Conservation (phyloP, 495 filamentous ascomycete species). For the Echria macrotheca region DNA sequence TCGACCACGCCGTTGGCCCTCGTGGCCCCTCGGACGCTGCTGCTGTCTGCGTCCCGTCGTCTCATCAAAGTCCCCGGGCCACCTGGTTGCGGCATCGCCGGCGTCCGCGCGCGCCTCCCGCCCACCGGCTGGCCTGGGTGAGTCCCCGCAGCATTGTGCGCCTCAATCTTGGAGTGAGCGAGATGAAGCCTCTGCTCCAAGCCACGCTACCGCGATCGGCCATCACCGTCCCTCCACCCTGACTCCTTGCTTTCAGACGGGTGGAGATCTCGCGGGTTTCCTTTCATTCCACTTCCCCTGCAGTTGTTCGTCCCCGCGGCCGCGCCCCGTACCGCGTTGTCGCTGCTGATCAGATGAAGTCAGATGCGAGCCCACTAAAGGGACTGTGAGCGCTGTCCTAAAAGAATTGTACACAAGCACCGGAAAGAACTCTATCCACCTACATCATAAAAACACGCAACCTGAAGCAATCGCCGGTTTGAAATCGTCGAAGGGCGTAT, state of each 20-base stretch:
- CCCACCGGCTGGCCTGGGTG: background rate
- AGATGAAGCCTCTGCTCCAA: constrained; percentile 17
- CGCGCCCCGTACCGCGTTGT: constrained; percentile 13
- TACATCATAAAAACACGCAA: too few species aligned
- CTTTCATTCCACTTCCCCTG: too few species aligned
- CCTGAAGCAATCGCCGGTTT: too few species aligned
- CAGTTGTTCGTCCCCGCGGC: constrained; percentile 12
- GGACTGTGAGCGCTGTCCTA: too few species aligned
- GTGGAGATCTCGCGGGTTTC: too few species aligned
- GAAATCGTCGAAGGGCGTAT: too few species aligned
- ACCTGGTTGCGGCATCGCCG: constrained; percentile 9
- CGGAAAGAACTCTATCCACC: too few species aligned
- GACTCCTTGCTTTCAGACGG: too few species aligned
- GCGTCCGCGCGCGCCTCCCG: background rate
- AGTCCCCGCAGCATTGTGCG: constrained; percentile 35
- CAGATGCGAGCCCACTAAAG: too few species aligned
- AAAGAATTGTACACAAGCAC: too few species aligned
- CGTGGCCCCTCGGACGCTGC: constrained; percentile 11
- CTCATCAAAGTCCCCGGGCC: constrained; percentile 4
- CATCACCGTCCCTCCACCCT: too few species aligned
- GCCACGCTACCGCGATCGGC: constrained; percentile 12
- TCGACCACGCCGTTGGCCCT: constrained; percentile 10
- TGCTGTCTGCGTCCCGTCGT: constrained; percentile 5
- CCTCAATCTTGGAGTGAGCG: constrained; percentile 42
- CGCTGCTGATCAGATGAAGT: too few species aligned